Evolutionary conservation across 129 eudicot species (phyloP).

Genomic region (Pittosporum tobira): DNA sequence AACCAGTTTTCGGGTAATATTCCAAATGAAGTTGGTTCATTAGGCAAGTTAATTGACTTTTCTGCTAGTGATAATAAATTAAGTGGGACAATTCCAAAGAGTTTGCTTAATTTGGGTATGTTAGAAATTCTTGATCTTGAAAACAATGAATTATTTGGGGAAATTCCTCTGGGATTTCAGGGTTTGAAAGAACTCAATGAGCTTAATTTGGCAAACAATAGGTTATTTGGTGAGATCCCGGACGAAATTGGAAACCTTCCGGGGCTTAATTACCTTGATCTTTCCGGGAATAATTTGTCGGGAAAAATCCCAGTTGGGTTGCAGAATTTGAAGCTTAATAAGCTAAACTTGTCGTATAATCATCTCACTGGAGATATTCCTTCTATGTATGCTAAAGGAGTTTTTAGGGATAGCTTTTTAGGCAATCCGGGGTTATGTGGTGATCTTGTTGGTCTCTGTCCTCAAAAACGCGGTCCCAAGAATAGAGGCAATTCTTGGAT

Average conservation of each 20-base stretch:
- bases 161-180: conserved; percentile 26
- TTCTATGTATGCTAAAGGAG: conserved; percentile 23
- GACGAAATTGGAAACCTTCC: conserved; percentile 39
- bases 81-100: conserved; percentile 46
- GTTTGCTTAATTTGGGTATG: conserved; percentile 34
- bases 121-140: conserved; percentile 44
- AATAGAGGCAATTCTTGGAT: conserved; percentile 15
- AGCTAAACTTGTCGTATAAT: conserved; percentile 43
- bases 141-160: conserved; percentile 39
- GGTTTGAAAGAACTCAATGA: conserved; percentile 35
- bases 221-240: conserved; percentile 35
- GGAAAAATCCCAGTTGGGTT: conserved; percentile 37
- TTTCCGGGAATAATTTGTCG: conserved; percentile 37
- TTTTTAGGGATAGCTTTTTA: conserved; percentile 35
- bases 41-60: conserved; percentile 40
- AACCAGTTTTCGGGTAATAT: conserved; percentile 46
- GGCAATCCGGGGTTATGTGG: conserved; percentile 48
- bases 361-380: conserved; percentile 40
- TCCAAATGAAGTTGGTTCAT: conserved; percentile 48
- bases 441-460: conserved; percentile 21
- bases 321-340: conserved; percentile 48
- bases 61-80: conserved; percentile 39
- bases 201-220: conserved; percentile 42
- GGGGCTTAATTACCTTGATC: conserved; percentile 52
- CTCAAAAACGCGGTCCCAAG: background rate